Conservation (phyloP, 192 early-diverging fungal species). For the Coemansia sp. region DNA sequence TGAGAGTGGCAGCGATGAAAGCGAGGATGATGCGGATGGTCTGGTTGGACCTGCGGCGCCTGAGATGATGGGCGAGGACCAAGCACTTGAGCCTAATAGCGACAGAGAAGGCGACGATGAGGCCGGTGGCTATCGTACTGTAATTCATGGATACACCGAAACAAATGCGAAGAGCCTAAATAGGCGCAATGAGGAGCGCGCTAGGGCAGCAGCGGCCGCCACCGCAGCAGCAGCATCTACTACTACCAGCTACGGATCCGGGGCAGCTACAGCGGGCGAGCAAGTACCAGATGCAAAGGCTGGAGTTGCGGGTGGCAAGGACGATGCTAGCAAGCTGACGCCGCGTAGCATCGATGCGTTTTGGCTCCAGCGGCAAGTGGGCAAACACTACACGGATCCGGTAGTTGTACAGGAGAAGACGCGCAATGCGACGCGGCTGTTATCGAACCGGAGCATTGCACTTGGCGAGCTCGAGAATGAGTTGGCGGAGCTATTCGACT, state of each 20-base stretch:
- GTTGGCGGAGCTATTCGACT: constrained; percentile 94
- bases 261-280: constrained; percentile 10
- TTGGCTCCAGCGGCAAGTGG: constrained; percentile 90
- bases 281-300: not conserved
- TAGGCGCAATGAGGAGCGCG: constrained; percentile 38
- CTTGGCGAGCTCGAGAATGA: constrained; percentile 92
- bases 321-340: constrained; percentile 27
- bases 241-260: constrained; percentile 15
- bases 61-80: constrained; percentile 2
- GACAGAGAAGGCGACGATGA: constrained; percentile 26
- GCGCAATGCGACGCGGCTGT: constrained; percentile 65
- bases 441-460: constrained; percentile 62
- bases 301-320: constrained; percentile 7
- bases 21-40: constrained; percentile 29
- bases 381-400: constrained; percentile 80
- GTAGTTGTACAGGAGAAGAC: constrained; percentile 89
- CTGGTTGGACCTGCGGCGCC: not conserved
- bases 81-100: not conserved
- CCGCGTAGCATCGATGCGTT: constrained; percentile 94
- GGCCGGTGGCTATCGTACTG: constrained; percentile 36
- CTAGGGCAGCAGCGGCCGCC: constrained; percentile 13
- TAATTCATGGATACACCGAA: constrained; percentile 41
- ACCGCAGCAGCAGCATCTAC: constrained; percentile 8
- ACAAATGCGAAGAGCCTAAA: constrained; percentile 34
- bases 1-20: constrained; percentile 25